Base-by-base conservation (phyloP, 75 land plant genomes). In the Pinus albicaulis region DNA sequence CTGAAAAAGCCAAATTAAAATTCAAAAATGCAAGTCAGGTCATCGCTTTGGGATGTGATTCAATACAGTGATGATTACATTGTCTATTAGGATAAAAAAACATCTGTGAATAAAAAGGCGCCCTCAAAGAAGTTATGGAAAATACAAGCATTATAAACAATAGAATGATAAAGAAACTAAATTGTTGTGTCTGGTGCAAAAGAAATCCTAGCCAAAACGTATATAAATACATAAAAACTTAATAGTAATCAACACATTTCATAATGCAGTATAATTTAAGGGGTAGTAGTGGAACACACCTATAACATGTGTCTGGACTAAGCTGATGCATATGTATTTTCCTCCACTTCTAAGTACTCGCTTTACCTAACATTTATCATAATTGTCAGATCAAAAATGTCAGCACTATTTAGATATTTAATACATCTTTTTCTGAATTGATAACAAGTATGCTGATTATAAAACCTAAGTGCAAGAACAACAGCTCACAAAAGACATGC, bases 231-330 rank as follows among this genome's bases (percentile, higher is more conserved):
- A 48, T 48, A 7, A n/a, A 22, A 41, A 68, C 24, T 36, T 10
- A 68, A 38, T 38, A 68, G 41, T 36, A 12, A 38, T 19, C 23
- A 41, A 68, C 52, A 41, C 53, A 36, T 41, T 41, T 11, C 52
- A 68, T 68, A 41, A 38, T 68, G 53, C 44, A 38, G 23, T 48
- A 10, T 48, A 48, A 48, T 20, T 68, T 41, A 68, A 38, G 71
- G 41, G 48, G 12, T 20, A 14, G 28, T 7, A 5, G 10, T 15
- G 7, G 24, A 57, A 34, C 66, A 60, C 62, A 92, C 98, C 93
- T 81, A 95, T 77, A 4, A 92, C 95, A 78, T 92, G 99, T 77
- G 87, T 84, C 77, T 97, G 92, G 44, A 88, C 95, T 74, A 97
- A 76, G 56, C 98, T 97, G 24, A 97, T 79, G 77, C 95, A 92